phyloP scores from a whole-genome alignment of 2,329 filamentous ascomycete species.

The Hysterium pulicare region DNA sequence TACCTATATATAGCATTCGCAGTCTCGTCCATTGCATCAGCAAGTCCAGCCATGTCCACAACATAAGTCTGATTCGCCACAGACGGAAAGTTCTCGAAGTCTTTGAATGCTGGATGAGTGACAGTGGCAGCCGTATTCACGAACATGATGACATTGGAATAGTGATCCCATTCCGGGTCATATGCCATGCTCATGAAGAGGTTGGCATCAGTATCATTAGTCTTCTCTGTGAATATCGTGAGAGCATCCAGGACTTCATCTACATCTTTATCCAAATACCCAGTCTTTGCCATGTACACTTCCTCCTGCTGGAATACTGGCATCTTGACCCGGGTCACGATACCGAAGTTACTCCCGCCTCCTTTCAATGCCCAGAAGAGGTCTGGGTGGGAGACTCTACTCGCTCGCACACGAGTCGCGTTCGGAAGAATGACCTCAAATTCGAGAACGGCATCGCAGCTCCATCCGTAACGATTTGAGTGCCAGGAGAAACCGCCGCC shows the following conservation, averaged over 20 bases:
- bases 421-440: conserved; percentile 48
- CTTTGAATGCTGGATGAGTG: neutral
- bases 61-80: neutral
- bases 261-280: conserved; percentile 1
- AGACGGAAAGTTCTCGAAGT: neutral
- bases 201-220: neutral
- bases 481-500: conserved; percentile 43
- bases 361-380: conserved; percentile 43
- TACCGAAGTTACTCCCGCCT: conserved; percentile 44
- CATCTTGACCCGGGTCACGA: conserved; percentile 33
- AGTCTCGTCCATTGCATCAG: neutral
- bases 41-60: neutral
- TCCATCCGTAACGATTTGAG: conserved; percentile 42
- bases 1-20: neutral
- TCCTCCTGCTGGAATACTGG: neutral
- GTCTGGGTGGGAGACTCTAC: conserved; percentile 35
- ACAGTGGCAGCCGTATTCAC: neutral
- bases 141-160: neutral
- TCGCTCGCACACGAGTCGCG: conserved; percentile 42
- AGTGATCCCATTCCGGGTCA: neutral
- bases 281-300: neutral
- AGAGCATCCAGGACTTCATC: conserved; percentile 19
- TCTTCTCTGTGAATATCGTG: neutral
- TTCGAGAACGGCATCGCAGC: conserved; percentile 45
- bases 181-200: neutral